Base-by-base conservation (phyloP, 2,329 filamentous ascomycete genomes). In the Didymella keratinophila region DNA sequence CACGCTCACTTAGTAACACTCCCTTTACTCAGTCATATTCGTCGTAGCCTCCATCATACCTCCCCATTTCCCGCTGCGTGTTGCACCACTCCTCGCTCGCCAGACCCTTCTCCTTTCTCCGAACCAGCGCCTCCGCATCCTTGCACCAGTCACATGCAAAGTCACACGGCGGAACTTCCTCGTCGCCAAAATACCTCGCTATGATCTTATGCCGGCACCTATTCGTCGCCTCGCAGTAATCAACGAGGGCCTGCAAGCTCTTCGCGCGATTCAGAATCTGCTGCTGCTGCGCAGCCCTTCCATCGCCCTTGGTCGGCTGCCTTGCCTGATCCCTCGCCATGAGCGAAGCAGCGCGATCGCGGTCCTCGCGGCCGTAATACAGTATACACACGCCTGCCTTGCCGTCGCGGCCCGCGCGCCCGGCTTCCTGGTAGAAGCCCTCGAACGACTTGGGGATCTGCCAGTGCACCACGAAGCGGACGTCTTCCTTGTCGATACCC, bases 401-500 rank as follows among this genome's bases (percentile, higher is more conserved):
- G 23, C 92, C 92, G 68, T 98, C 94, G 39, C 94, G 86, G 0
- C 94, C 94, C 6, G 93, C 94, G 37, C 94, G 89, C 0, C 94
- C 94, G 2, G 92, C 93, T 82, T 98, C 94, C 78, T 98, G 94
- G 70, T 97, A 97, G 73, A 95, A 97, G 1, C 93, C 92, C 75
- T 98, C 94, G 73, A 98, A 97, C 3, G 90, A 95, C 72, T 96
- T 96, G 10, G 94, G 92, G 10, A 97, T 84, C 58, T 92, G 90
- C 93, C 94, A 98, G 77, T 98, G 94, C 1, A 95, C 88, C 1
- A 98, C 93, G 69, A 97, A 97, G 2, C 94, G 90, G 11, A 98
- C 94, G 67, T 96, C 90, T 51, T 95, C 88, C 76, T 97, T 97
- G 77, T 98, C 93, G 64, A 98, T 97, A 25, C 94, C 94, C 94